Base-by-base conservation (phyloP, 1,284 basidiomycete species). In the Pseudozyma tsukubaensis region DNA sequence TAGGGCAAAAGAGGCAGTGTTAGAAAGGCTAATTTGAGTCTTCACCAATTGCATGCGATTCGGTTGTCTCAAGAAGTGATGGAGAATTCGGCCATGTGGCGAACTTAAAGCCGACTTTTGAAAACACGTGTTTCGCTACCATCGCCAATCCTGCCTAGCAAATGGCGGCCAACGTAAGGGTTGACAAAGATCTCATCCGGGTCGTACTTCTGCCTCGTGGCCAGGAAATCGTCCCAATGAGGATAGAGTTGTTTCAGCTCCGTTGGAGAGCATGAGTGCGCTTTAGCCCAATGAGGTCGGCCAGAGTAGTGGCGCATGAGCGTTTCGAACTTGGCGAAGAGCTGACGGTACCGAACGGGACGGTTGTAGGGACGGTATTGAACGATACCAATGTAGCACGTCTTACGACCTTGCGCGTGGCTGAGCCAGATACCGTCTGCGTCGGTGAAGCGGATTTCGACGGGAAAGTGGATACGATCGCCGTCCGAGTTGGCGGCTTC, bases 211-310 rank as follows among this genome's bases (percentile, higher is more conserved):
- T 90, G 84, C 43, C 96, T 85, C 34, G 95, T 89, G 16, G 85
- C 82, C 29, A 90, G 86, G 85, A 94, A 98, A 72, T 94, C 91
- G 75, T 90, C 88, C 85, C 96, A 94, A 62, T 89, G 89, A 34
- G 94, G 92, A 85, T 97, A 99, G 29, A 92, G 86, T 66, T 83
- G 82, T 59, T 89, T 88, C 59, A 97, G 88, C 48, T 88, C 87
- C 45, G 88, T 88, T 0, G 92, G 92, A 47, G 88, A 88, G 55
- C 94, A 88, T 21, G 87, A 86, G 85, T 99, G 96, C 21, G 94
- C 89, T 86, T 99, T 99, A 0, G 95, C 97, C 96, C 96, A 99
- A 87, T 99, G 96, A 4, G 96, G 94, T 59, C 93, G 89, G 9
- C 94, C 95, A 50, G 89, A 88, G 85, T 94, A 89, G 40, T 88